Evolutionary conservation across 1,139 yeast species (phyloP), one percentile per base, ranked within the genome.

Genomic region (Taphrina wiesneri): DNA sequence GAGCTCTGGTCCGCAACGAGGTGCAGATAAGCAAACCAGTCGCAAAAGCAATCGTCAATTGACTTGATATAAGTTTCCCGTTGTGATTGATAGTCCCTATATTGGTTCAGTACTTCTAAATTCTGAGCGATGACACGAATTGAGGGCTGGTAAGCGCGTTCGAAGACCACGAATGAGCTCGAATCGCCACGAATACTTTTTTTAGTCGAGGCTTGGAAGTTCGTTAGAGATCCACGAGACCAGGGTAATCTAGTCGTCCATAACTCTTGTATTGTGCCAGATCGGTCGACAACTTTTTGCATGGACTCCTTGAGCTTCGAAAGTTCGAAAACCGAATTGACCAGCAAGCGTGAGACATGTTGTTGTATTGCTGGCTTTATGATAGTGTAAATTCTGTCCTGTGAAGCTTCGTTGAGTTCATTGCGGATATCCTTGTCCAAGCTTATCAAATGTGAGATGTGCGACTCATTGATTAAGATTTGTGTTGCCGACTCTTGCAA

Each of bases 181-280:
- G 56, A 11, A 30, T 60, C 57, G 9, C 64, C 64, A 21, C 64
- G 57, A 9, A 60, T 34, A 17, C 39, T 30, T 17, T 45, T 39
- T 17, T 45, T 36, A n/a, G 64, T 60, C 5, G 39, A 19, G 6
- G 19, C 19, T 7, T 23, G n/a, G 49, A 60, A 60, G 6, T 25
- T 19, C 1, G 26, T 11, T n/a, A 60, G 45, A n/a, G 56, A 52
- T 30, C 43, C 49, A 11, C 47, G 52, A 19, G 46, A 28, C 64
- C 64, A 60, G 15, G 57, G 64, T 11, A 60, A 19, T 19, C 21
- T 23, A 17, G 23, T 25, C 17, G 43, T 11, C 51, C 56, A 41
- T 30, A 51, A 51, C 23, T 39, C 49, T 4, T 41, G 32, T 28
- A 17, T 43, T 15, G 25, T 25, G 28, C 51, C n/a, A 17, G 47